A percentile compares a stretch with the other conserved stretches of the same genome.
These are phyloP conservation scores for Zygosaccharomyces bisporus DNA, from an alignment of 805 yeast genomes.

Conservation along the genomic window DNA sequence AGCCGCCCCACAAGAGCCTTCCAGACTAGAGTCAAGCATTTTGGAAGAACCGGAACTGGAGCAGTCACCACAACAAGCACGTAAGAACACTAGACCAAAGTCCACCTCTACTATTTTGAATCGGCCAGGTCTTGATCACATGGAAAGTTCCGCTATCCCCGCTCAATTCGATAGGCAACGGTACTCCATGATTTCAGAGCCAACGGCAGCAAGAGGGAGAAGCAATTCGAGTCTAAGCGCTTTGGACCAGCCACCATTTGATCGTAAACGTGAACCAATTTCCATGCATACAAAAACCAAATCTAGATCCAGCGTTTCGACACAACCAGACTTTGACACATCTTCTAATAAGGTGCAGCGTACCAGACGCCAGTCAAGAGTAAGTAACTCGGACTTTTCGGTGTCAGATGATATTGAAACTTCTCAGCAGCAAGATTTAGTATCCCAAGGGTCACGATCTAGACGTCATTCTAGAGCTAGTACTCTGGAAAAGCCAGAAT, in stretches of 20 bases:
- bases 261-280: neutral
- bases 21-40: constrained; percentile 2
- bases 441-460: neutral
- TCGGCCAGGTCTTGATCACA: neutral
- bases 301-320: neutral
- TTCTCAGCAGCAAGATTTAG: neutral
- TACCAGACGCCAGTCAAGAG: neutral
- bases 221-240: neutral
- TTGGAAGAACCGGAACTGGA: constrained; percentile 5
- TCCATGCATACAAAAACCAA: neutral
- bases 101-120: neutral
- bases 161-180: neutral
- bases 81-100: neutral
- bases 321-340: neutral
- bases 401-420: neutral
- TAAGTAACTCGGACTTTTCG: neutral
- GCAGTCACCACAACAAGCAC: neutral
- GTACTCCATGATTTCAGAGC: neutral
- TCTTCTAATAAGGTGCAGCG: no score
- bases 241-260: neutral
- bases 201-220: neutral
- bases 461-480: neutral
- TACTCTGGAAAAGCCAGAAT: neutral
- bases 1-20: constrained; percentile 1
- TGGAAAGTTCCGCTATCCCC: neutral